Percentiles rank a stretch among this genome's conserved stretches.
phyloP scores from a whole-genome alignment of 495 filamentous ascomycete species.

The Hyaloscypha hepaticicola region DNA sequence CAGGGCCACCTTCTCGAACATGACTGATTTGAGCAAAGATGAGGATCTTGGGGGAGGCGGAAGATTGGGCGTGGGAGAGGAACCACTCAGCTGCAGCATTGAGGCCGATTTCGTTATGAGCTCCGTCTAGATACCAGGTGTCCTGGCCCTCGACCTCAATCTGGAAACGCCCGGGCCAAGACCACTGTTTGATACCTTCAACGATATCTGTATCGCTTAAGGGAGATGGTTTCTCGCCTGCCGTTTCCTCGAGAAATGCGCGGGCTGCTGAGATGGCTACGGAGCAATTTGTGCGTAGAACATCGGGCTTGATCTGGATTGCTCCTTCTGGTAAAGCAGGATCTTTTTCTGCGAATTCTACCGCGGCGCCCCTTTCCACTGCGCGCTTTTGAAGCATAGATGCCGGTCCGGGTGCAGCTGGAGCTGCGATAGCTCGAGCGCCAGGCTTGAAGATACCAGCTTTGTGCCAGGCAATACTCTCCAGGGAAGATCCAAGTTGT shows the following conservation, averaged over 20 bases:
- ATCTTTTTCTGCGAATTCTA: constrained; percentile 48
- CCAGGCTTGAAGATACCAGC: constrained; percentile 83
- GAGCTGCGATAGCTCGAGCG: constrained; percentile 66
- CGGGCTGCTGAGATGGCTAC: constrained; percentile 67
- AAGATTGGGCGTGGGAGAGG: constrained; percentile 20
- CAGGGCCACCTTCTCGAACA: constrained; percentile 70
- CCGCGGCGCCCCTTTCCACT: constrained; percentile 55
- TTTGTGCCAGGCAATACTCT: constrained; percentile 97
- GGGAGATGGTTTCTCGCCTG: constrained; percentile 24
- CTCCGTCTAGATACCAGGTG: constrained; percentile 86
- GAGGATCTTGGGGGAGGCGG: constrained; percentile 45
- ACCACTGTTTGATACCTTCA: constrained; percentile 38
- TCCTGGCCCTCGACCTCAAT: constrained; percentile 58
- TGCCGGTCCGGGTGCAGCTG: constrained; percentile 63
- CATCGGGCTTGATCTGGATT: constrained; percentile 55
- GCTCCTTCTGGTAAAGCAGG: constrained; percentile 72
- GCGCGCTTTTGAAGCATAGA: constrained; percentile 70
- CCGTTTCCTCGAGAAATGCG: constrained; percentile 45
- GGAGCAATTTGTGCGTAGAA: constrained; percentile 82
- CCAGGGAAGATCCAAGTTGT: constrained; percentile 79
- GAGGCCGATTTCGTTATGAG: constrained; percentile 87
- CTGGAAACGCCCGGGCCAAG: constrained; percentile 47
- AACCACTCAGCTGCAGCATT: constrained; percentile 81
- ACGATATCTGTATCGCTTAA: constrained; percentile 29
- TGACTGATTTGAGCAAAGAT: constrained; percentile 89